Conservation (phyloP, 2,329 filamentous ascomycete genomes). For the Fusarium neocosmosporiellum region DNA sequence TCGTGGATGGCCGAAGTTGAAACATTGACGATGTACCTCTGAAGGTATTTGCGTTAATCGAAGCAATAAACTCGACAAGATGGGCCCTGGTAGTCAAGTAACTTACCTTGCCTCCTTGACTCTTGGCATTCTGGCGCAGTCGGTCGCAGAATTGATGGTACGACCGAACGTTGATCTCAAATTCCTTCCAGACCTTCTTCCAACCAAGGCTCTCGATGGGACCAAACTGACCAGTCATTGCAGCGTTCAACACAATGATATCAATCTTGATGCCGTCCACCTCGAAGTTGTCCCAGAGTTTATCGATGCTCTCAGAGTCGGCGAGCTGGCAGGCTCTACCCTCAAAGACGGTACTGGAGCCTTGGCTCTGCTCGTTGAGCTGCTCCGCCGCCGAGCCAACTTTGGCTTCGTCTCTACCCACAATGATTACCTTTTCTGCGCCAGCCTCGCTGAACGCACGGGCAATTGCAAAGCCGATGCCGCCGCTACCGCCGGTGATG, state of each 20-base stretch:
- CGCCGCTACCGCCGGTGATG: neutral
- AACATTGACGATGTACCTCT: constrained; percentile 5
- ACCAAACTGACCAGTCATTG: constrained; percentile 9
- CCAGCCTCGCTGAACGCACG: neutral
- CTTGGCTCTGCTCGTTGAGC: neutral
- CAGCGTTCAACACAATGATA: neutral
- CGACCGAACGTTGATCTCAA: constrained; percentile 2
- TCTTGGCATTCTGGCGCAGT: neutral
- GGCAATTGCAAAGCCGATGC: neutral
- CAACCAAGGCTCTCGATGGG: neutral
- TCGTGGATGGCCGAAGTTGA: constrained; percentile 5
- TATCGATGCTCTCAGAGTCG: neutral
- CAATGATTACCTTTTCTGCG: neutral
- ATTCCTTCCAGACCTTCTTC: constrained; percentile 1
- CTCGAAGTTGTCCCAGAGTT: neutral
- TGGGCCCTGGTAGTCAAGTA: neutral
- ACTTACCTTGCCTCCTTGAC: neutral
- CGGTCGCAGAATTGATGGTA: constrained; percentile 3
- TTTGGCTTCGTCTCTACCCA: neutral
- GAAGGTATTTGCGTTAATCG: neutral
- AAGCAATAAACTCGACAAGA: neutral
- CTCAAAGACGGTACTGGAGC: neutral
- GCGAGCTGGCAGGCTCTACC: neutral
- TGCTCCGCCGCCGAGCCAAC: neutral
- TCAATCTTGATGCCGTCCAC: neutral